Evolutionary conservation across 2,329 filamentous ascomycete species (phyloP).

Genomic region (Ceratocystis alfenasii): DNA sequence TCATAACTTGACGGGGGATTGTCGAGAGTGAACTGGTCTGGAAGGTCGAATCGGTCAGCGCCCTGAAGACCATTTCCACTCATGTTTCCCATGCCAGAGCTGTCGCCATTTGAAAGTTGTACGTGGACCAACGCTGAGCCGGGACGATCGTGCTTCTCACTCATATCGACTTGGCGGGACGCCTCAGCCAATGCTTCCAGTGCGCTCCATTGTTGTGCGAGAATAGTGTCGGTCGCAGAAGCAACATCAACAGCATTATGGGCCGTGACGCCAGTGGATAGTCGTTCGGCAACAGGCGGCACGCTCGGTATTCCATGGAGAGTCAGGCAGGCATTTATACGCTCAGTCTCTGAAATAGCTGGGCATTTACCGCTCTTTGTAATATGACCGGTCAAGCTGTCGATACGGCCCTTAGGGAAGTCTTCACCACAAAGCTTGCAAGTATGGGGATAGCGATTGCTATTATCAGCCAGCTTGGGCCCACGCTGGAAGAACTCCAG

Average conservation of each 20-base stretch:
- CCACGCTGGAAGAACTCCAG: conserved; percentile 81
- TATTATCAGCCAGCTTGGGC: conserved; percentile 73
- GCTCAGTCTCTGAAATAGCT: conserved; percentile 60
- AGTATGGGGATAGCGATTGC: conserved; percentile 83
- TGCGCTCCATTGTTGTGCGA: conserved; percentile 59
- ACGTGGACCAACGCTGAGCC: conserved; percentile 30
- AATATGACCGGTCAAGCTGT: conserved; percentile 68
- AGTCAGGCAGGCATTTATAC: conserved; percentile 61
- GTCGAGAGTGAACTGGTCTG: conserved; percentile 48
- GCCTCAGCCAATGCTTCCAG: conserved; percentile 81
- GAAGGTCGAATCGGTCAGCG: conserved; percentile 39
- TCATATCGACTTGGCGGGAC: conserved; percentile 63
- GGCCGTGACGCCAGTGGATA: conserved; percentile 10
- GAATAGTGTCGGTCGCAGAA: conserved; percentile 24
- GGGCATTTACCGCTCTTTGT: conserved; percentile 64
- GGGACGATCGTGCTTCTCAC: conserved; percentile 42
- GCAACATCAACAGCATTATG: conserved; percentile 21
- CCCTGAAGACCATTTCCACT: conserved; percentile 17
- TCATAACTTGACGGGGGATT: conserved; percentile 43
- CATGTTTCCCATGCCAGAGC: conserved; percentile 16
- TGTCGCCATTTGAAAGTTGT: conserved; percentile 11
- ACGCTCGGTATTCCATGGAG: conserved; percentile 54
- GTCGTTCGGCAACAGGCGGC: conserved; percentile 16
- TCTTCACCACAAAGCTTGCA: conserved; percentile 81
- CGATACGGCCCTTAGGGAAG: conserved; percentile 80